A percentile compares a stretch with the other conserved stretches of the same genome.
phyloP scores from a whole-genome alignment of 331 rosid species.

The Malus hybrid region DNA sequence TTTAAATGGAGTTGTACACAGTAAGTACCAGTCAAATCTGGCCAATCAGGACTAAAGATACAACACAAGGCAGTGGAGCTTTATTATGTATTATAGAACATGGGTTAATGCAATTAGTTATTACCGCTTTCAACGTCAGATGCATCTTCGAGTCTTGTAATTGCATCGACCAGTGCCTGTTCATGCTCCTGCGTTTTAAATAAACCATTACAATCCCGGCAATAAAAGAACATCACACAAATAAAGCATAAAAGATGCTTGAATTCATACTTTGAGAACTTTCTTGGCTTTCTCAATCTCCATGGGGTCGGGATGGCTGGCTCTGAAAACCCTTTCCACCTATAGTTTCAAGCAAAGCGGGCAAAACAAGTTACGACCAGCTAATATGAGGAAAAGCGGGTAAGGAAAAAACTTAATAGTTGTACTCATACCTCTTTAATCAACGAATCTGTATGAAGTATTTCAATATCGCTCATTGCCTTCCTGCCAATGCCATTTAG shows the following conservation, averaged over 20 bases:
- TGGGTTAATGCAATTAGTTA: constrained; percentile 32
- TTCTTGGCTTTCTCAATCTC: constrained; percentile 70
- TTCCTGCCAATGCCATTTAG: constrained; percentile 65
- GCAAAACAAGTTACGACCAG: not conserved
- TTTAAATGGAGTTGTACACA: constrained; percentile 3
- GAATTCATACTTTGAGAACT: constrained; percentile 46
- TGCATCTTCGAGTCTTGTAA: constrained; percentile 62
- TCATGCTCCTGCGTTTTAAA: constrained; percentile 59
- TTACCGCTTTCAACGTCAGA: constrained; percentile 82
- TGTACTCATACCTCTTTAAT: constrained; percentile 61
- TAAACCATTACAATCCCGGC: constrained; percentile 12
- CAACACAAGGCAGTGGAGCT: constrained; percentile 30
- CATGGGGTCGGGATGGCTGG: constrained; percentile 42
- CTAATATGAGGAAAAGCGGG: not conserved
- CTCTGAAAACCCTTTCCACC: constrained; percentile 60
- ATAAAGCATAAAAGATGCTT: constrained; percentile 3
- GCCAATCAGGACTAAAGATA: constrained; percentile 20
- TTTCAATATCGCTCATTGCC: constrained; percentile 52
- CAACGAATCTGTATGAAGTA: constrained; percentile 69
- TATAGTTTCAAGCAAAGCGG: constrained; percentile 23
- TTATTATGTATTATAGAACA: constrained; percentile 19
- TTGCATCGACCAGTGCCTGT: constrained; percentile 61
- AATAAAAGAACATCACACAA: not conserved
- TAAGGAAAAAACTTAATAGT: not conserved
- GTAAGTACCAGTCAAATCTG: constrained; percentile 2